Base-by-base conservation (phyloP, 2,329 filamentous ascomycete genomes). In the Aspergillus calidoustus region DNA sequence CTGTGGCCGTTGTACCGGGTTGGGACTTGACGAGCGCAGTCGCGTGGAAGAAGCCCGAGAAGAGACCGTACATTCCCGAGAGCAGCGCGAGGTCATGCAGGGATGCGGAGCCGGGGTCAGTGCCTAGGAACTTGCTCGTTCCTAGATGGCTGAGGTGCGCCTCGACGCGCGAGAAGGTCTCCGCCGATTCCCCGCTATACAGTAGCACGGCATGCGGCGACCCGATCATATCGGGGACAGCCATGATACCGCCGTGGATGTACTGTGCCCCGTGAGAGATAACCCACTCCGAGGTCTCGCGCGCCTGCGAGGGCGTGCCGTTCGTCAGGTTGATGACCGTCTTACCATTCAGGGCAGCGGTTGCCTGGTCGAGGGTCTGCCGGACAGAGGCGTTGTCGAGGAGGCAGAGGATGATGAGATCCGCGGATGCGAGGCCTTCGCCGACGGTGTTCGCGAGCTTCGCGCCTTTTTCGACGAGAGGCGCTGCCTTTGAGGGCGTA, bases 201-300 rank as follows among this genome's bases (percentile, higher is more conserved):
- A 63, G 60, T 0, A 65, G 19, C 3, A 65, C 22, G 2, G 63
- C 44, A 7, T 59, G 51, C 30, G 58, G 63, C 7, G 57, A 55
- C 5, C 60, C 60, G 52, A 65, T 58, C 63, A 65, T 63, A 7
- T 41, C 38, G 6, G 63, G 63, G 1, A 60, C 58, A 2, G 63
- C 63, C 63, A 65, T 65, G 47, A 65, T 65, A 0, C 63, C 60
- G 23, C 63, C 63, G 57, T 65, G 63, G 48, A 65, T 48, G 34
- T 65, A 65, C 13, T 9, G 41, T 34, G 63, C 60, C 7, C 57
- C 51, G n/a, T 48, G 46, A 17, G 49, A 34, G 31, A 19, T 30
- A 7, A 54, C 13, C 19, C 54, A 50, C 6, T 51, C 34, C 2
- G 63, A 55, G 3, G 61, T 23, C n/a, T 57, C 19, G 28, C 57